Conservation (phyloP, 306 rosid genomes). For the Arachis hypogaea region DNA sequence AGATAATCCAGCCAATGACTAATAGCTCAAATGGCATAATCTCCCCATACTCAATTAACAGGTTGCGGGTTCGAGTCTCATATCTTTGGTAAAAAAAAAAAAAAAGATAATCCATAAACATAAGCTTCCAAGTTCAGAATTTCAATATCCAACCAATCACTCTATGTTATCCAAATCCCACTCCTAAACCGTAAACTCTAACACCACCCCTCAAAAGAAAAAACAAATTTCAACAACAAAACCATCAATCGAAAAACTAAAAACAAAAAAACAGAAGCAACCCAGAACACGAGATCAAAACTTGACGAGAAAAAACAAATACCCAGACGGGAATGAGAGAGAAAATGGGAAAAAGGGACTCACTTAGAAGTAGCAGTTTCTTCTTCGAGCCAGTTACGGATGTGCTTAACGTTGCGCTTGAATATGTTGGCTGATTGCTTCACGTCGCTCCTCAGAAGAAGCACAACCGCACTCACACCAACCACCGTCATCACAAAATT, state of each 20-base stretch:
- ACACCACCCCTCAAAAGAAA: too few relatives aligned
- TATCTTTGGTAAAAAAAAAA: too few relatives aligned
- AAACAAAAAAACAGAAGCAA: neutral
- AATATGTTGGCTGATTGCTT: conserved; percentile 51
- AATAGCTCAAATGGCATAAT: too few relatives aligned
- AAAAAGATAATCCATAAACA: too few relatives aligned
- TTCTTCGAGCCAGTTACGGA: conserved; percentile 61
- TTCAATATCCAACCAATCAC: neutral
- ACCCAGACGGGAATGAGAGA: neutral
- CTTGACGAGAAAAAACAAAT: neutral
- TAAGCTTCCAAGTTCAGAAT: too few relatives aligned
- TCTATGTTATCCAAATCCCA: too few relatives aligned
- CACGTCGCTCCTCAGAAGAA: conserved; percentile 58
- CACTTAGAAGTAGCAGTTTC: conserved; percentile 52
- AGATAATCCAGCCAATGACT: too few relatives aligned
- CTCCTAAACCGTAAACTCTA: too few relatives aligned
- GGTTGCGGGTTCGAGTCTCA: too few relatives aligned
- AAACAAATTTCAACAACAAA: too few relatives aligned
- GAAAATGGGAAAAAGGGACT: neutral
- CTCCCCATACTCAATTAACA: too few relatives aligned
- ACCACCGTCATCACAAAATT: conserved; percentile 58
- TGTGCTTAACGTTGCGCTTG: conserved; percentile 53
- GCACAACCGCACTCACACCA: conserved; percentile 54
- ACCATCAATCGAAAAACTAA: neutral
- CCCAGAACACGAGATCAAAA: neutral